Base-by-base conservation (phyloP, 108 stramenopile genomes). In the Aurantiochytrium sp. region DNA sequence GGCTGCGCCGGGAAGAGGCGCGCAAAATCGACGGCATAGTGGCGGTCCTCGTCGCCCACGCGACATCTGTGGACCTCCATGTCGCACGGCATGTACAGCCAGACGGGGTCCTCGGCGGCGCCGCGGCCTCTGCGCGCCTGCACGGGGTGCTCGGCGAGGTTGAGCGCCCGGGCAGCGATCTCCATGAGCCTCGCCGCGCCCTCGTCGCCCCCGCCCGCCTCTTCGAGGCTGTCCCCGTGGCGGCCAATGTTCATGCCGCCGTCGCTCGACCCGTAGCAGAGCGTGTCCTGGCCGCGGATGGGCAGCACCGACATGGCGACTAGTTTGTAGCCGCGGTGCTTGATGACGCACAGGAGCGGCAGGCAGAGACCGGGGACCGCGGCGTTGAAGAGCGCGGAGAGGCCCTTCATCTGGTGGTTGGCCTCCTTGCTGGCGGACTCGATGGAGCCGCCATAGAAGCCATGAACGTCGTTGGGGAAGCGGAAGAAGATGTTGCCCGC, bases 371-470 rank as follows among this genome's bases (percentile, higher is more conserved):
- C 73, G 8, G 59, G 59, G 8, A 81, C 73, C 10, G 39, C 6
- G 12, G 73, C 73, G 30, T 81, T 81, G 4, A 48, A 81, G 45
- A 81, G 73, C 39, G 73, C 73, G 10, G 73, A 30, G 1, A 81
- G 73, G 27, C 73, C 73, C 45, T 81, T 81, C 36, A 81, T 41
- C 73, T 81, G 73, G 73, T 81, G 73, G 24, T 81, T 81, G 21
- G 73, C 73, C 30, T 81, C 73, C 24, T 81, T 81, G 42, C 39
- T 41, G 6, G 73, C 39, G 12, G 30, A 81, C 12, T 81, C 73
- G 8, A 65, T 34, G 27, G 39, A 41, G 45, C 45, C 73, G 3
- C 73, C 73, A 2, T 81, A 81, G 24, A 81, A 48, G 24, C 45
- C 45, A 24, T 81, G 73, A 6, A 48, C 24, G 73, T 81, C 73